Percentiles rank a stretch among this genome's conserved stretches.
Evolutionary conservation across 805 yeast species (phyloP).

Genomic region (Wickerhamiella qilinensis): DNA sequence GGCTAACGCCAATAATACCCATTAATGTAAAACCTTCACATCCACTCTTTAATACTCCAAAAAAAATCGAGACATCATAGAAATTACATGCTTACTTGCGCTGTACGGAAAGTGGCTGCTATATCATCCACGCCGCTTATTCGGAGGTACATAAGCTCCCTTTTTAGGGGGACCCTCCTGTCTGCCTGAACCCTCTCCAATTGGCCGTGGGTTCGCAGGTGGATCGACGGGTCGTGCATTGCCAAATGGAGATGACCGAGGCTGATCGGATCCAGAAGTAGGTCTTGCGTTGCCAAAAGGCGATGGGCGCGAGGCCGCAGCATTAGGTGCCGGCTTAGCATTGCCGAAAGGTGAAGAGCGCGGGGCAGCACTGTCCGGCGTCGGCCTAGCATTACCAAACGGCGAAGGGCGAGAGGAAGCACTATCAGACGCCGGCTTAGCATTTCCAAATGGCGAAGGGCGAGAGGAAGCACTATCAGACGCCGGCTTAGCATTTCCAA

Average conservation of each 20-base stretch:
- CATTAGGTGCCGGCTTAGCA: constrained; percentile 2
- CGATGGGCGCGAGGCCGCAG: background rate
- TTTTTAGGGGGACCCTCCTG: too few species aligned
- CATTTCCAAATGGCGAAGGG: constrained; percentile 2
- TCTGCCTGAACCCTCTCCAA: background rate
- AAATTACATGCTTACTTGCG: too few species aligned
- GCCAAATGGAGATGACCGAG: constrained; percentile 11
- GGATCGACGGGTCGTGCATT: constrained; percentile 14
- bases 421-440: constrained; percentile 1
- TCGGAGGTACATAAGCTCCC: too few species aligned
- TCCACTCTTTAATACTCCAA: too few species aligned
- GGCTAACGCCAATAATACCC: too few species aligned
- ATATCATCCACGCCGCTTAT: too few species aligned
- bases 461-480: background rate
- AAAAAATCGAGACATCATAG: too few species aligned
- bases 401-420: background rate
- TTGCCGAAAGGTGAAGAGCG: constrained; percentile 1
- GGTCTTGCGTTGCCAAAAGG: constrained; percentile 5
- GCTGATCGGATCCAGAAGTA: constrained; percentile 8
- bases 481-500: too few species aligned
- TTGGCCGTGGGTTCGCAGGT: background rate
- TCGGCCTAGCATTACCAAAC: constrained; percentile 4
- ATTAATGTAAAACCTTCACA: too few species aligned
- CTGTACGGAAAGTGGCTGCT: too few species aligned
- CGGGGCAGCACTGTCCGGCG: background rate